Conservation (phyloP, 805 yeast genomes). For the Candida golubevii region DNA sequence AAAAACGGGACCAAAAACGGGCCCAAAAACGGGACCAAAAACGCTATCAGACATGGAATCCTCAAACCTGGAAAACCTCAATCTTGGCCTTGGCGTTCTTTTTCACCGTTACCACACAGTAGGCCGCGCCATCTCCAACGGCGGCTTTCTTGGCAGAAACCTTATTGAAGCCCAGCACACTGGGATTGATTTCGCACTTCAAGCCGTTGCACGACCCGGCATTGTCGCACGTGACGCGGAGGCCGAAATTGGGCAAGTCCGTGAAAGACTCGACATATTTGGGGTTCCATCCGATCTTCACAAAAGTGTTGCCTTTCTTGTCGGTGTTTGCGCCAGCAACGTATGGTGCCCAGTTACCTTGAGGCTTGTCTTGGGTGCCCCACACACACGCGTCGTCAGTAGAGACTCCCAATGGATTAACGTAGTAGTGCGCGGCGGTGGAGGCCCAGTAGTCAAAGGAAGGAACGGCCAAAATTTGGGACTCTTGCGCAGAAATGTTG, state of each 20-base stretch:
- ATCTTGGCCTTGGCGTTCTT: constrained; percentile 61
- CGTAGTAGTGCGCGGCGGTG: constrained; percentile 82
- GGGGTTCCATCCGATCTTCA: constrained; percentile 91
- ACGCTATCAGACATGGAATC: too few species aligned
- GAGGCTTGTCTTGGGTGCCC: constrained; percentile 67
- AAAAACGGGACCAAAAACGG: not conserved
- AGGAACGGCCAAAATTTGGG: constrained; percentile 73
- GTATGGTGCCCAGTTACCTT: constrained; percentile 91
- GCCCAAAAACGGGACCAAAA: not conserved
- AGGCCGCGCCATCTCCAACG: constrained; percentile 54
- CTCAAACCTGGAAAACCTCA: constrained; percentile 52
- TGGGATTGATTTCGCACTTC: constrained; percentile 80
- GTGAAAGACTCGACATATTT: constrained; percentile 65
- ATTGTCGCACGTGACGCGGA: constrained; percentile 67
- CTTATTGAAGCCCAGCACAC: constrained; percentile 53
- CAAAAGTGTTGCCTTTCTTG: constrained; percentile 60
- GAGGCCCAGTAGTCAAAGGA: constrained; percentile 79
- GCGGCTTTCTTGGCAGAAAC: constrained; percentile 45
- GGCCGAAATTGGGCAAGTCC: constrained; percentile 62
- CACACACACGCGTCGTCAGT: constrained; percentile 75
- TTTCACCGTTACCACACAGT: constrained; percentile 78
- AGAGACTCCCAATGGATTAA: constrained; percentile 80
- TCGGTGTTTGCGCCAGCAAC: constrained; percentile 91
- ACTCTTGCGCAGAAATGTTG: constrained; percentile 44
- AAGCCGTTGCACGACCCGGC: constrained; percentile 62